These are phyloP conservation scores for Plantago elongata DNA, from an alignment of 257 asterid species.

Conservation along the genomic window DNA sequence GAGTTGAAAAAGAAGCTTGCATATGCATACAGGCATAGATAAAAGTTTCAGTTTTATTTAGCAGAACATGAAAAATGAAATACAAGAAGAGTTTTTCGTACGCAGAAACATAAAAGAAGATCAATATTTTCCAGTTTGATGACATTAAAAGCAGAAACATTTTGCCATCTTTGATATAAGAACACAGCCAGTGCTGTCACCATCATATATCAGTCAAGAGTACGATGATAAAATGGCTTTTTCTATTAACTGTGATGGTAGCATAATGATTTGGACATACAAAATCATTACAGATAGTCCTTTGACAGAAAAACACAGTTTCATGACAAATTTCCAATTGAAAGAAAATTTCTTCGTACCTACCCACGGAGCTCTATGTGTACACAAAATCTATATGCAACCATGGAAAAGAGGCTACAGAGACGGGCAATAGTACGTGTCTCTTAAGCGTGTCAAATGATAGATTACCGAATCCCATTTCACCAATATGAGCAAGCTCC, in stretches of 20 bases:
- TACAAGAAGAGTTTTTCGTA: neutral
- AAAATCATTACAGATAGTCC: too few relatives aligned
- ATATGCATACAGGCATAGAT: too few relatives aligned
- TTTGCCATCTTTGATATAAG: too few relatives aligned
- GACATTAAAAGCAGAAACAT: too few relatives aligned
- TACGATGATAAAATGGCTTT: neutral
- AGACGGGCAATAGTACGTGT: neutral
- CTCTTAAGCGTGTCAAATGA: neutral
- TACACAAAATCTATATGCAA: slow-evolving; percentile 1
- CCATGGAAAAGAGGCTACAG: neutral
- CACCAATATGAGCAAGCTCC: neutral
- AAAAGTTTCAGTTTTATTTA: neutral
- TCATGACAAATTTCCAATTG: neutral
- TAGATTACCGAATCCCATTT: slow-evolving; percentile 2
- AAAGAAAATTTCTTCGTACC: neutral
- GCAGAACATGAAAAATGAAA: slow-evolving; percentile 11
- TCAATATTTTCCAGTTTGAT: neutral
- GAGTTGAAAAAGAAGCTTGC: neutral
- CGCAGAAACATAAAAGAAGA: neutral
- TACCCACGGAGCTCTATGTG: neutral
- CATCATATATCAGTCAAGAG: neutral
- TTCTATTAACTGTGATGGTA: too few relatives aligned
- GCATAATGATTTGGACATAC: too few relatives aligned
- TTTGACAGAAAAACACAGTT: neutral
- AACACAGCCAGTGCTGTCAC: too few relatives aligned